Percentiles rank a stretch among this genome's conserved stretches.
Evolutionary conservation across 2,329 filamentous ascomycete species (phyloP).

Genomic region (Cordyceps pruinosa): DNA sequence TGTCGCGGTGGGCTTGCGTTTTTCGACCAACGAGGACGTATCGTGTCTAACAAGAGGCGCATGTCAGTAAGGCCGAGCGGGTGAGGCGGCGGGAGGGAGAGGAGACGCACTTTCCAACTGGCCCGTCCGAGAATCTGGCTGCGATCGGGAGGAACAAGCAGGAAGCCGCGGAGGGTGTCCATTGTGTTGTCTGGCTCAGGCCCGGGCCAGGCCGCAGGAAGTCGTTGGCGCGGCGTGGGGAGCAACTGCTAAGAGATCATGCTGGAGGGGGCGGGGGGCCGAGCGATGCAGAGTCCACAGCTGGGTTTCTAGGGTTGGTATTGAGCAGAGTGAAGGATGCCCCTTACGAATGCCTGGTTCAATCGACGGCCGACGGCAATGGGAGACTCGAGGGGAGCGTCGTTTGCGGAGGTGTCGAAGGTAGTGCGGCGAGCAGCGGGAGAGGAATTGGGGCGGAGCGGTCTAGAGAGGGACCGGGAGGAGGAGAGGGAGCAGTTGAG

Average conservation of each 20-base stretch:
- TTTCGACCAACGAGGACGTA: conserved; percentile 49
- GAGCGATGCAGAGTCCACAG: not conserved
- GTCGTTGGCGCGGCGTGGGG: conserved; percentile 8
- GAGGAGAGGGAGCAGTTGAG: not conserved
- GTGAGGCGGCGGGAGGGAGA: not conserved
- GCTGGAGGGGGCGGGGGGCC: conserved; percentile 6
- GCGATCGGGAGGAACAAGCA: conserved; percentile 45
- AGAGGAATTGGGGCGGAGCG: not conserved
- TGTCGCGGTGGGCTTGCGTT: conserved; percentile 25
- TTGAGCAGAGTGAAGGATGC: not conserved
- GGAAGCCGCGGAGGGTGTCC: conserved; percentile 38
- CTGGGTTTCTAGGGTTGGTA: not conserved
- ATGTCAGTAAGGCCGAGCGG: not conserved
- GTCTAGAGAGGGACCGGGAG: not conserved
- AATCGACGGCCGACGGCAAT: not conserved
- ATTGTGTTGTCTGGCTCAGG: conserved; percentile 18
- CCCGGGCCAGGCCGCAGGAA: conserved; percentile 2
- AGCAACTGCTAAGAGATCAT: conserved; percentile 11
- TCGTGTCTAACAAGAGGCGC: conserved; percentile 38
- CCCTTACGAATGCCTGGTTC: not conserved
- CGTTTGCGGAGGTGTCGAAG: not conserved
- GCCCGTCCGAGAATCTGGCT: conserved; percentile 44
- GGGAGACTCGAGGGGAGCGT: not conserved
- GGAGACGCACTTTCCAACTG: conserved; percentile 42
- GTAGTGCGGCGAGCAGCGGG: not conserved